Conservation (phyloP, 768 basidiomycete species). For the Plicaturopsis crispa region DNA sequence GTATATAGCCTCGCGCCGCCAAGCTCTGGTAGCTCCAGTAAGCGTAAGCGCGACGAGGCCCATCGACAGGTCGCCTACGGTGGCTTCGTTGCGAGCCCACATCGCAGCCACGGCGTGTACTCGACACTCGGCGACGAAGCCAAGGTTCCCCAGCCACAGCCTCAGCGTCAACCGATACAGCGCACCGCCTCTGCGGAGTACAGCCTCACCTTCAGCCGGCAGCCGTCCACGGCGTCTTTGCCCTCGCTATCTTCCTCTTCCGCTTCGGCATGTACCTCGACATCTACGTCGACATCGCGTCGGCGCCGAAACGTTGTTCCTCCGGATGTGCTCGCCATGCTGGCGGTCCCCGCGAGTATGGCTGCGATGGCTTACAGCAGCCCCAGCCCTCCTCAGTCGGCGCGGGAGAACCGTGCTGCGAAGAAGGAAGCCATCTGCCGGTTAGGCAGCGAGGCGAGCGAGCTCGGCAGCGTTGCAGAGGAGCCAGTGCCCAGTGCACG, state of each 20-base stretch:
- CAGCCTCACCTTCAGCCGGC: conserved; percentile 7
- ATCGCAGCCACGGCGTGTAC: conserved; percentile 39
- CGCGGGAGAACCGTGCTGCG: conserved; percentile 12
- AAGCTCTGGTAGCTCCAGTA: conserved; percentile 24
- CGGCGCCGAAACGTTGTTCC: conserved; percentile 48
- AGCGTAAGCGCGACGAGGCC: conserved; percentile 21
- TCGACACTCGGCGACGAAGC: conserved; percentile 40
- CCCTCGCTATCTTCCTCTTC: conserved; percentile 44
- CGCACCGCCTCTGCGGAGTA: too few species aligned
- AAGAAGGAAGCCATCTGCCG: conserved; percentile 31
- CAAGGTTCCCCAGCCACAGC: too few species aligned
- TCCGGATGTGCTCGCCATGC: conserved; percentile 54
- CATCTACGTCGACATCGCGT: conserved; percentile 18
- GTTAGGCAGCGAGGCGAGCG: conserved; percentile 31
- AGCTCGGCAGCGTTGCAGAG: conserved; percentile 19
- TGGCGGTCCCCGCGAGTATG: conserved; percentile 43
- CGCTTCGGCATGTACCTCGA: conserved; percentile 39
- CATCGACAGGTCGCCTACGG: conserved; percentile 29
- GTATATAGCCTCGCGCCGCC: conserved; percentile 48
- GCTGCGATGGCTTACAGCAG: conserved; percentile 29
- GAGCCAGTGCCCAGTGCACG: conserved; percentile 20
- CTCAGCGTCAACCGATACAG: too few species aligned
- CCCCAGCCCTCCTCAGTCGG: conserved; percentile 21
- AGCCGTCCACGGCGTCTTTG: conserved; percentile 10
- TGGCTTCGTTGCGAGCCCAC: conserved; percentile 44